phyloP scores from a whole-genome alignment of 148 eudicot species.

The Vaccinium vitisidaea region DNA sequence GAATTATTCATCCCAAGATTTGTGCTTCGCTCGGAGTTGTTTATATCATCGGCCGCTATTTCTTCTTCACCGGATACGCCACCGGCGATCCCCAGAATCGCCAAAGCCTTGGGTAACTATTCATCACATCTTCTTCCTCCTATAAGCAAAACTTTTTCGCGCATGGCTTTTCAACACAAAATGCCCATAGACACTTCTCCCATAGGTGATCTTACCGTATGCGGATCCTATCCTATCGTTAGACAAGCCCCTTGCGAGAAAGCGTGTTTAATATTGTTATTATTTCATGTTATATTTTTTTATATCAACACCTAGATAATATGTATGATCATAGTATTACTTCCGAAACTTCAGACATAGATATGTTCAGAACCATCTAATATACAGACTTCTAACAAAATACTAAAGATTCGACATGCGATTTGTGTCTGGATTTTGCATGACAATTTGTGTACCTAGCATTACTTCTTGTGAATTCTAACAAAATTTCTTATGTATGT shows the following conservation, averaged over 20 bases:
- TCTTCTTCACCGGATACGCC: slow-evolving; percentile 88
- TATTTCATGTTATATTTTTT: too few species aligned
- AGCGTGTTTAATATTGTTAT: too few species aligned
- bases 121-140: neutral
- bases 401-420: neutral
- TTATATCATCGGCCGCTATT: slow-evolving; percentile 51
- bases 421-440: too few species aligned
- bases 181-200: neutral
- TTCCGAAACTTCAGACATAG: too few species aligned
- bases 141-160: neutral
- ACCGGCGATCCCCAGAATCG: slow-evolving; percentile 75
- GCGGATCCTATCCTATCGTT: neutral
- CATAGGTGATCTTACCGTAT: neutral
- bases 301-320: too few species aligned
- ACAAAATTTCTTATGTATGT: neutral
- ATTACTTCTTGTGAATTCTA: neutral
- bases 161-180: neutral
- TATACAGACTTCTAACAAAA: neutral
- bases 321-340: too few species aligned
- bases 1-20: slow-evolving; percentile 66
- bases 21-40: slow-evolving; percentile 49
- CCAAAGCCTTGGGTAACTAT: slow-evolving; percentile 57
- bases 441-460: too few species aligned
- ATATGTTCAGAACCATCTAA: neutral
- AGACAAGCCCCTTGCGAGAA: neutral